Evolutionary conservation across 495 filamentous ascomycete species (phyloP).

Genomic region (Penicillium robsamsonii): DNA sequence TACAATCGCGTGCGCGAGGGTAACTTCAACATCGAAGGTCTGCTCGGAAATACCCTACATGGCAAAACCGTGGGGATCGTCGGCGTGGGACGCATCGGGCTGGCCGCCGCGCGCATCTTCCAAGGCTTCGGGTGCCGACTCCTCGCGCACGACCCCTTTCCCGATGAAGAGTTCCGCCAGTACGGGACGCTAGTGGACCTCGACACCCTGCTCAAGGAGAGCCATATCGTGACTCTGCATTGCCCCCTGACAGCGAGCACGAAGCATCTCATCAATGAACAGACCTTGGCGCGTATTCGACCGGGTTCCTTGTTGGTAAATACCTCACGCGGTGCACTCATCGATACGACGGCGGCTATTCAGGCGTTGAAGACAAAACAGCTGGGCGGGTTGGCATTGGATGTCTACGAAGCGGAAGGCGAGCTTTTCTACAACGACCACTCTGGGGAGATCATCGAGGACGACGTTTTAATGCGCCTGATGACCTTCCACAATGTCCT

Average conservation of each 20-base stretch:
- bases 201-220: constrained; percentile 50
- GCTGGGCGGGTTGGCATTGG: constrained; percentile 71
- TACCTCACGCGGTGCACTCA: constrained; percentile 62
- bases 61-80: constrained; percentile 55
- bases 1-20: constrained; percentile 72
- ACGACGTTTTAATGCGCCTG: constrained; percentile 65
- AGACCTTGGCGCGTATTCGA: constrained; percentile 55
- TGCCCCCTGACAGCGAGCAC: constrained; percentile 62
- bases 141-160: constrained; percentile 58
- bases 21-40: constrained; percentile 65
- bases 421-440: constrained; percentile 65
- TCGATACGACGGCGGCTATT: constrained; percentile 59
- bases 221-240: constrained; percentile 63
- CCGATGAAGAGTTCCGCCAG: constrained; percentile 42
- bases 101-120: constrained; percentile 44
- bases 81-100: constrained; percentile 37
- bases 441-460: constrained; percentile 64
- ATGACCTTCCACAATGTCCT: constrained; percentile 70
- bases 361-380: constrained; percentile 56
- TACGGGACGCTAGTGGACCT: constrained; percentile 55
- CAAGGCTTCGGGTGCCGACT: constrained; percentile 61
- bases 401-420: constrained; percentile 81
- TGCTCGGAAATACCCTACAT: constrained; percentile 58
- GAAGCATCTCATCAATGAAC: constrained; percentile 57
- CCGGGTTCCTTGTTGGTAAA: constrained; percentile 62